Base-by-base conservation (phyloP, 306 rosid genomes). In the Quercus alba region DNA sequence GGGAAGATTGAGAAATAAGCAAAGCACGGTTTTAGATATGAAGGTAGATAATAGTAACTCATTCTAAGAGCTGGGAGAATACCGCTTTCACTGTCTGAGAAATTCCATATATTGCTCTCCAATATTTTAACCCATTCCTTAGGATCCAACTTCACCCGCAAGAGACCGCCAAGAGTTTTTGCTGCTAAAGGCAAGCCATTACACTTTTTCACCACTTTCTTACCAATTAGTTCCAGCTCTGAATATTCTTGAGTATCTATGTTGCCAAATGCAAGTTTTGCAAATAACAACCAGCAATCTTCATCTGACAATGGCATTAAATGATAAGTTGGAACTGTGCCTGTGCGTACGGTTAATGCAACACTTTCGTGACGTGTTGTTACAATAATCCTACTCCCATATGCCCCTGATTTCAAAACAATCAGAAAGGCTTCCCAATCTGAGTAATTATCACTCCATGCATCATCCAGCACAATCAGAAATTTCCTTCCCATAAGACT, bases 1-100 rank as follows among this genome's bases (percentile, higher is more conserved):
- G 89, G 84, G 5, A 73, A 85, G 30, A 83, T 63, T 0, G 86
- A 81, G 73, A 78, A 83, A 68, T 85, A 83, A n/a, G 84, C 85
- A 85, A 88, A 88, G 26, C 87, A 86, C 26, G 25, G 72, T 49
- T 81, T 86, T 71, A 78, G 19, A 71, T 74, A 9, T 14, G 72
- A 70, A 15, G 87, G 83, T 9, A 83, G 23, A 1, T 33, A 33
- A 33, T 33, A 6, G 38, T 33, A 33, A 33, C 38, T 5, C 38
- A 33, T 1, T 35, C 41, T 35, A 5, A 33, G 38, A 33, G 7
- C 38, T 1, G 38, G 38, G 1, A 33, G 38, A 33, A 33, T 33
- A 33, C 1, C 6, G 2, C 7, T 33, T 33, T 33, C 7, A 33
- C 38, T 0, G 1, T 33, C 38, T 33, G 38, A 33, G 38, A 33